phyloP scores from a whole-genome alignment of 1,284 basidiomycete genomes.

The Rhodotorula mucilaginosa region DNA sequence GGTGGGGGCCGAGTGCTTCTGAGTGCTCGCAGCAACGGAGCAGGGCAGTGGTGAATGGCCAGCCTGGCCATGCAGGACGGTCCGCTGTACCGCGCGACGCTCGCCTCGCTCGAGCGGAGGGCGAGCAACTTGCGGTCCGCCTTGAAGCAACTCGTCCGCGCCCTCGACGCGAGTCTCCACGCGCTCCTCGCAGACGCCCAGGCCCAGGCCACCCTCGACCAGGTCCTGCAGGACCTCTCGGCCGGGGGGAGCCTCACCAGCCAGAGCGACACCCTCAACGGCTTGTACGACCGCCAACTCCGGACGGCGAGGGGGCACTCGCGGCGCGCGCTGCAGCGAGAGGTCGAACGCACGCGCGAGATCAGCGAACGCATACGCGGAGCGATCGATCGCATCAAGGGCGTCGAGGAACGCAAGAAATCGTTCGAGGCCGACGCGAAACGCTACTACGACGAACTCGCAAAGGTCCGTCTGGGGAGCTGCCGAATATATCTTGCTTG shows the following conservation, averaged over 20 bases:
- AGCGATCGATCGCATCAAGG: conserved; percentile 37
- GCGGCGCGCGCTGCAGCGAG: conserved; percentile 9
- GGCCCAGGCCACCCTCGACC: conserved; percentile 35
- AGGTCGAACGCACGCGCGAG: conserved; percentile 22
- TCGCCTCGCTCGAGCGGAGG: conserved; percentile 35
- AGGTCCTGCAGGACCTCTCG: conserved; percentile 31
- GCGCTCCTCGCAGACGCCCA: conserved; percentile 16
- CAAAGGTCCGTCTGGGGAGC: conserved; percentile 27
- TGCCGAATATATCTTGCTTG: no score
- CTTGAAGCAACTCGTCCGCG: conserved; percentile 37
- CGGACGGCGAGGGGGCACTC: conserved; percentile 3
- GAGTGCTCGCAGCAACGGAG: not conserved
- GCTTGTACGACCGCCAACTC: conserved; percentile 27
- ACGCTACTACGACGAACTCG: conserved; percentile 40
- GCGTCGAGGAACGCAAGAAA: conserved; percentile 34
- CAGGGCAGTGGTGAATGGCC: not conserved
- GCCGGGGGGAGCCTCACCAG: conserved; percentile 10
- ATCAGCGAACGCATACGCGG: conserved; percentile 32
- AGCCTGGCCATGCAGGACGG: conserved; percentile 35
- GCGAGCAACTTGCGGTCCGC: conserved; percentile 25
- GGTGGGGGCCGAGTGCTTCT: no score
- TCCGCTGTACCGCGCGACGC: conserved; percentile 38
- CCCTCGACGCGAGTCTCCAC: conserved; percentile 17
- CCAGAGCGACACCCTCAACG: conserved; percentile 20
- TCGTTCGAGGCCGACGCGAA: conserved; percentile 40